Evolutionary conservation across 1,284 basidiomycete genomes (phyloP), one percentile per base, ranked within the genome.

Genomic region (Marasmius sp.): DNA sequence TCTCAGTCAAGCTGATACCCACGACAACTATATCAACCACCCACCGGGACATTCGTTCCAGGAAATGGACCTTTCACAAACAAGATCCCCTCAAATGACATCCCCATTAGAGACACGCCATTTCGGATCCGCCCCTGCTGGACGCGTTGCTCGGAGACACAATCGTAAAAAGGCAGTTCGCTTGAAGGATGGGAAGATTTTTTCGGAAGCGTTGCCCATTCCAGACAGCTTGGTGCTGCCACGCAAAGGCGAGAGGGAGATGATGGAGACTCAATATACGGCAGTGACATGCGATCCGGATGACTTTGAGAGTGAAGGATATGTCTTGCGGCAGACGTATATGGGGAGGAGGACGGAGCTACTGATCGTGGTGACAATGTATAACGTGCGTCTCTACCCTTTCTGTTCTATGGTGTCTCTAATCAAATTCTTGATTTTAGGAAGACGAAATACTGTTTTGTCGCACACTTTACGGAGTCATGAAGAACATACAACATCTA

Each of bases 341-440:
- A 86, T 80, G 68, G 85, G 87, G 43, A 82, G 96, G 48, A 85
- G 89, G 64, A 99, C 95, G 1, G 97, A 99, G 71, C 74, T 99
- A 53, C 94, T 97, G 77, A 91, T 97, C 74, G 92, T 93, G 64
- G 92, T 98, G 71, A 98, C 97, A 20, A 95, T 98, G 94, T 97
- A 92, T 74, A 95, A 94, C 71, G 91, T 92, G 69, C 66, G 89
- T 80, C 9, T 6, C 61, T 10, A 33, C 2, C 16, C 59, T 11
- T 41, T 14, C 60, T 43, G 54, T 57, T 34, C 16, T n/a, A 16
- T 11, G 55, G 57, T 11, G 8, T 36, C 16, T 11, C 12, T 1
- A 9, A 61, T 57, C 12, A 36, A 57, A 41, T 57, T 56, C n/a
- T 54, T 45, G 18, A 20, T 49, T 68, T 67, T 69, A 97, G 96